phyloP scores from a whole-genome alignment of 1,139 yeast species.

The Kluyveromyces sp. region DNA sequence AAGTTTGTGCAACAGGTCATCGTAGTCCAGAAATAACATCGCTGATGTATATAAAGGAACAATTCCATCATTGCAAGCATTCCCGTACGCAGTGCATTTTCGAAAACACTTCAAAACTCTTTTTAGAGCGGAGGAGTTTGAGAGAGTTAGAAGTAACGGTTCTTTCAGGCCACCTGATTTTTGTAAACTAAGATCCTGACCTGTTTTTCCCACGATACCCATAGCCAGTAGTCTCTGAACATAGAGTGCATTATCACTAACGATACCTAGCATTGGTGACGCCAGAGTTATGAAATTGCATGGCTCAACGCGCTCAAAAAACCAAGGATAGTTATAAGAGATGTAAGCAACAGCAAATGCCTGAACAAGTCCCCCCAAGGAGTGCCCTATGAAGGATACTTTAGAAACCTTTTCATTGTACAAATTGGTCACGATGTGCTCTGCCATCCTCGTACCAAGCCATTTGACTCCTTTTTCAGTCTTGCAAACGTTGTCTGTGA shows the following conservation, averaged over 20 bases:
- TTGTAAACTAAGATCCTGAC: constrained; percentile 79
- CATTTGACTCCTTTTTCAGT: constrained; percentile 89
- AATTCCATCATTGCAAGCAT: constrained; percentile 64
- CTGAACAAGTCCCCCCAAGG: constrained; percentile 87
- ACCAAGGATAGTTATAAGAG: constrained; percentile 62
- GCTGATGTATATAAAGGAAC: constrained; percentile 90
- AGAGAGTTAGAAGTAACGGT: constrained; percentile 65
- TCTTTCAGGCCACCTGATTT: constrained; percentile 29
- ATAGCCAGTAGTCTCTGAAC: constrained; percentile 77
- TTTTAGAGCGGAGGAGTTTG: constrained; percentile 37
- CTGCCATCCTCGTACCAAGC: constrained; percentile 77
- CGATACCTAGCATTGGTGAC: constrained; percentile 80
- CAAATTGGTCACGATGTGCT: constrained; percentile 58
- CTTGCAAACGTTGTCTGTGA: constrained; percentile 73
- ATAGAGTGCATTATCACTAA: constrained; percentile 78
- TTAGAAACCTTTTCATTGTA: constrained; percentile 42
- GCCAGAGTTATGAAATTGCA: constrained; percentile 82
- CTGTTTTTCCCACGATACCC: constrained; percentile 90
- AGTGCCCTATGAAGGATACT: constrained; percentile 86
- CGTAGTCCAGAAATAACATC: constrained; percentile 65
- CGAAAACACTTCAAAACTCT: constrained; percentile 53
- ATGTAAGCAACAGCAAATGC: constrained; percentile 86
- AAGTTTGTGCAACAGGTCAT: constrained; percentile 34
- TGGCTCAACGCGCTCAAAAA: constrained; percentile 60
- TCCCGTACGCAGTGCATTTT: constrained; percentile 44